Percentiles rank a stretch among this genome's conserved stretches.
phyloP scores from a whole-genome alignment of 2,329 filamentous ascomycete species.

The Cercospora sp. region DNA sequence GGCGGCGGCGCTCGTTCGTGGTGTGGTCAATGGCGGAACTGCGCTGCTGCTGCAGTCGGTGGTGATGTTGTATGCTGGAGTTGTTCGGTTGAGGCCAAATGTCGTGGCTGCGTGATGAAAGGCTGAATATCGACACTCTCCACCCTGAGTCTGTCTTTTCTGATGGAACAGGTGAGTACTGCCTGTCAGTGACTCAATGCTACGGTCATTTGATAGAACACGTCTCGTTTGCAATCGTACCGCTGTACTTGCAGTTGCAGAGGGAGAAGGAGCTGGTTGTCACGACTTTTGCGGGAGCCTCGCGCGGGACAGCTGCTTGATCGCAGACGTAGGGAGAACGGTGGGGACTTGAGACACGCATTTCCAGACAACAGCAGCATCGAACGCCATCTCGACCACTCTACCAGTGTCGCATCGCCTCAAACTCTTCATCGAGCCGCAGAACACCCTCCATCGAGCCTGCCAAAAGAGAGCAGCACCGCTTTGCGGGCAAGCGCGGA shows the following conservation, averaged over 20 bases:
- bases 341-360: constrained; percentile 13
- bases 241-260: neutral
- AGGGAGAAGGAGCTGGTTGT: neutral
- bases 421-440: constrained; percentile 21
- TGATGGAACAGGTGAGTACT: neutral
- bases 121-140: neutral
- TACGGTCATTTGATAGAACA: neutral
- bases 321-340: constrained; percentile 10
- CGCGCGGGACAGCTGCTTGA: constrained; percentile 6
- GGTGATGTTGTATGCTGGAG: constrained; percentile 10
- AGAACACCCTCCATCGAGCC: constrained; percentile 13
- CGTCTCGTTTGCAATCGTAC: neutral
- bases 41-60: neutral
- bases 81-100: constrained; percentile 13
- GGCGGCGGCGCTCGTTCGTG: constrained; percentile 7
- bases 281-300: neutral
- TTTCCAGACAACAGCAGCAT: constrained; percentile 8
- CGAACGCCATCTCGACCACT: constrained; percentile 17
- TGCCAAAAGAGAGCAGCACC: constrained; percentile 9
- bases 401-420: constrained; percentile 21
- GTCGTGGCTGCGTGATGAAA: constrained; percentile 4
- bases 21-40: neutral
- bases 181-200: neutral
- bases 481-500: constrained; percentile 10
- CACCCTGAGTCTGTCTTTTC: neutral